Conservation (phyloP, 1,284 basidiomycete species). For the Pterula multifida region DNA sequence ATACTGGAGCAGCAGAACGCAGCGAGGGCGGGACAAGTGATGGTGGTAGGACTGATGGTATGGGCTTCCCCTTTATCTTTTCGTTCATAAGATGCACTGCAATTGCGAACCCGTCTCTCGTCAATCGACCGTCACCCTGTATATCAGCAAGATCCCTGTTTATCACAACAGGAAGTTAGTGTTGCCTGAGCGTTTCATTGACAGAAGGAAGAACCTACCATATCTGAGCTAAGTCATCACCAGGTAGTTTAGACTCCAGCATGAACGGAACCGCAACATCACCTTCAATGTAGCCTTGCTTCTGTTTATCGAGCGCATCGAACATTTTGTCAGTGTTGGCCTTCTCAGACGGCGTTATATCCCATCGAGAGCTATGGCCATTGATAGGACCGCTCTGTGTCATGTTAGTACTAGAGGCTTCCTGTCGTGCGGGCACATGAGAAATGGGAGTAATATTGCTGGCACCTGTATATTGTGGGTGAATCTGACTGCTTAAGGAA, state of each 20-base stretch:
- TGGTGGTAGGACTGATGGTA: constrained; percentile 63
- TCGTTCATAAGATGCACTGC: constrained; percentile 92
- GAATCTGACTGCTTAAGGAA: constrained; percentile 30
- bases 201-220: constrained; percentile 48
- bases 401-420: constrained; percentile 19
- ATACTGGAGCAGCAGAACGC: constrained; percentile 26
- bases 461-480: constrained; percentile 53
- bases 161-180: constrained; percentile 8
- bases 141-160: constrained; percentile 89
- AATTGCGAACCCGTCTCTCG: constrained; percentile 90
- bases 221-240: constrained; percentile 77
- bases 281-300: constrained; percentile 80
- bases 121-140: constrained; percentile 79
- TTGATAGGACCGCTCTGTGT: constrained; percentile 7
- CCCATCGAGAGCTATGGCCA: constrained; percentile 45
- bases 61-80: constrained; percentile 74
- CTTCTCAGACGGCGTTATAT: constrained; percentile 79
- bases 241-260: constrained; percentile 82
- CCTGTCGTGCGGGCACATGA: constrained; percentile 24
- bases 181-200: not conserved
- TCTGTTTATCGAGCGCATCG: constrained; percentile 67
- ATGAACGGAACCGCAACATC: constrained; percentile 95
- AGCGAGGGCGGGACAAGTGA: constrained; percentile 76
- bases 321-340: constrained; percentile 76
- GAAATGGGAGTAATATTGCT: constrained; percentile 18